Base-by-base conservation (phyloP, 306 rosid species). In the Vicia villosa region DNA sequence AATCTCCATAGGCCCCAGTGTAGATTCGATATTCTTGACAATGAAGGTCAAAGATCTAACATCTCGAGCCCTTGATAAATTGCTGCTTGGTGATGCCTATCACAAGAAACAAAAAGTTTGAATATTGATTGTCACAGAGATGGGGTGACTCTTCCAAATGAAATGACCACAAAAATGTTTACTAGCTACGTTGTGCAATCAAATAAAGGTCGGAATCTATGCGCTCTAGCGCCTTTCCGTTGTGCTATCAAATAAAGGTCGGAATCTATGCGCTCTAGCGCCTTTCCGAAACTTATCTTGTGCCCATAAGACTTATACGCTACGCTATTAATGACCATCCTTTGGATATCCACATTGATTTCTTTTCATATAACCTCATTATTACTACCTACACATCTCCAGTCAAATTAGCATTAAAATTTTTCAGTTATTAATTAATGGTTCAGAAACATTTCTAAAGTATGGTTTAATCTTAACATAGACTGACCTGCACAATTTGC, bases 401-500 rank as follows among this genome's bases (percentile, higher is more conserved):
- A 5, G 34, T 30, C 34, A 30, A 30, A 30, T 30, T 30, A 30
- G 34, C 34, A 30, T 30, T 30, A 30, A 30, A 30, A 2, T 0
- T 26, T 30, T 30, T 30, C 34, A 5, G 34, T 30, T 30, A 30
- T 7, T 30, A 30, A 30, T 30, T 30, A 6, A 30, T 30, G 34
- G 34, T 30, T 30, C 34, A 30, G 34, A 30, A 30, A 30, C 6
- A 30, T 5, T 30, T 30, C 34, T 73, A 59, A 10, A 43, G 17
- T 15, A 21, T 30, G n/a, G 14, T 10, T 28, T 12, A 12, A 26
- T 62, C 14, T 50, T 63, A 2, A 69, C 52, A 38, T 6, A 32
- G 50, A 69, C 93, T 74, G 24, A 86, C 98, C 87, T 84, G 77
- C 71, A 83, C 28, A 55, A 93, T 76, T 85, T 80, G 85, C 70